A percentile compares a stretch with the other conserved stretches of the same genome.
These are phyloP conservation scores for Pichia exigua DNA, from an alignment of 805 yeast genomes.

Conservation along the genomic window DNA sequence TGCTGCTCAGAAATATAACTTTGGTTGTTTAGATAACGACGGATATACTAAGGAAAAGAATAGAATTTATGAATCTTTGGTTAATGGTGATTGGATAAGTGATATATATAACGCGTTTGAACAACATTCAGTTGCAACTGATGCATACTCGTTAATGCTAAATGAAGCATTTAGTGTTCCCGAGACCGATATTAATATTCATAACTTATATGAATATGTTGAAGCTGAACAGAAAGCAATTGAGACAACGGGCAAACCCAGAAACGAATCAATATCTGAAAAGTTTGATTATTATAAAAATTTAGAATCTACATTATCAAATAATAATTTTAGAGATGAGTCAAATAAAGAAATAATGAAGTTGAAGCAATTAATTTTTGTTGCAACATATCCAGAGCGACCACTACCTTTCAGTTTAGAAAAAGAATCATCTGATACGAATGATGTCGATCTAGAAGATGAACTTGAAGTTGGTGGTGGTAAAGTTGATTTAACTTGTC, in stretches of 20 bases:
- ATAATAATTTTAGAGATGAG: background rate
- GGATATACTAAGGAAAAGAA: slow-evolving; percentile 11
- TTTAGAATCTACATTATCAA: background rate
- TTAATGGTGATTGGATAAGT: background rate
- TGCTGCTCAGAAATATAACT: slow-evolving; percentile 14
- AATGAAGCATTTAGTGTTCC: background rate
- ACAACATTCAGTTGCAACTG: background rate
- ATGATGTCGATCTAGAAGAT: slow-evolving; percentile 51
- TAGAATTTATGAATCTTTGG: slow-evolving; percentile 2
- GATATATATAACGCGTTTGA: slow-evolving; percentile 5
- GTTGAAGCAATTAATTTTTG: slow-evolving; percentile 18
- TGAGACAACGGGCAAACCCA: background rate
- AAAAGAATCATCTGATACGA: slow-evolving; percentile 23
- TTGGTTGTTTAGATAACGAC: slow-evolving; percentile 10
- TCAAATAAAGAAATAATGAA: background rate
- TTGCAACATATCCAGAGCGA: slow-evolving; percentile 51
- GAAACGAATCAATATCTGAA: background rate
- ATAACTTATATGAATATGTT: slow-evolving; percentile 19
- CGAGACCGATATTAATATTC: background rate
- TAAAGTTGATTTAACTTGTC: slow-evolving; percentile 57
- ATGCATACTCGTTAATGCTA: background rate
- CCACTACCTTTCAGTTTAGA: slow-evolving; percentile 41
- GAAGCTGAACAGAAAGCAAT: slow-evolving; percentile 9
- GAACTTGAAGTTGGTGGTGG: slow-evolving; percentile 68
- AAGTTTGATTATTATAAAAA: background rate